phyloP scores from a whole-genome alignment of 2,329 filamentous ascomycete genomes.

The Exserohilum rostratum region DNA sequence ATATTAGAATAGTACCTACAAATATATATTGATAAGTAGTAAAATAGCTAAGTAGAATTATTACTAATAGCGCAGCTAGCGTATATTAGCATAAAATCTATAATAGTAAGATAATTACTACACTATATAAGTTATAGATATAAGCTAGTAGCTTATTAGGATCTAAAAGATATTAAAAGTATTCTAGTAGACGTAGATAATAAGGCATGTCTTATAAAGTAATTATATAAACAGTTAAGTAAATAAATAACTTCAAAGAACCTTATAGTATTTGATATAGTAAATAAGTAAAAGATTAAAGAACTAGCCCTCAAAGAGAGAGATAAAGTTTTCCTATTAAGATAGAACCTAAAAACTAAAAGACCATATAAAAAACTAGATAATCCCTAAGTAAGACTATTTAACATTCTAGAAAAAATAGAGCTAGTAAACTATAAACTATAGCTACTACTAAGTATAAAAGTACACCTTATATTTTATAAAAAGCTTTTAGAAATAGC shows the following conservation, averaged over 20 bases:
- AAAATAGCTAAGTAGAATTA: not conserved
- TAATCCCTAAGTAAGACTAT: not conserved
- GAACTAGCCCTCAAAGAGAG: constrained; percentile 1
- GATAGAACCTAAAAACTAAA: not conserved
- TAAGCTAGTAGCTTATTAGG: not conserved
- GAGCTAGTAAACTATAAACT: not conserved
- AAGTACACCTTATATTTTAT: constrained; percentile 2
- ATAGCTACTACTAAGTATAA: not conserved
- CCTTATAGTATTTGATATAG: not conserved
- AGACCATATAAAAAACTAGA: not conserved
- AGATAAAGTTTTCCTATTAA: not conserved
- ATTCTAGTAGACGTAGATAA: not conserved
- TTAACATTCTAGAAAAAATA: not conserved
- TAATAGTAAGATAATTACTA: not conserved
- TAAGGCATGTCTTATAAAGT: not conserved
- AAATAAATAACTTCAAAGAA: not conserved
- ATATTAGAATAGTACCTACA: not conserved
- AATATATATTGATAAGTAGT: not conserved
- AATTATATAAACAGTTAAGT: not conserved
- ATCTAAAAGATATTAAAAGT: not conserved
- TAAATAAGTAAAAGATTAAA: not conserved
- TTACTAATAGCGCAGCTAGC: not conserved
- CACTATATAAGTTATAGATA: not conserved
- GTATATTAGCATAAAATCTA: not conserved
- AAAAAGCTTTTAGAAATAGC: not conserved